Percentiles rank a stretch among this genome's conserved stretches.
Conservation (phyloP, 176 grass and related monocot species). For the Juncus inflexus region DNA sequence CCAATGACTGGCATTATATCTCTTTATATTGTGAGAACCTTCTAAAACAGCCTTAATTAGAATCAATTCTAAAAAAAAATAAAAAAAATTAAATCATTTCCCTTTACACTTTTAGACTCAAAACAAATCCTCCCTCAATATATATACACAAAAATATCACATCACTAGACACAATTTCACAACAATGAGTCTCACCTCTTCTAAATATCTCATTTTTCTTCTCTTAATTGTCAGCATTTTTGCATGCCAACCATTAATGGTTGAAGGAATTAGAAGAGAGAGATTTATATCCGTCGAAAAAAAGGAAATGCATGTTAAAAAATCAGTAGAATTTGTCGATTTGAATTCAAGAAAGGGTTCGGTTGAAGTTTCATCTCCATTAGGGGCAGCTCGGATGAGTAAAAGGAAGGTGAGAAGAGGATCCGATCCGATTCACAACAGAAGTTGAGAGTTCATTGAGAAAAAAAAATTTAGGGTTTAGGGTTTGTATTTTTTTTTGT, state of each 20-base stretch:
- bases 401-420: constrained; percentile 15
- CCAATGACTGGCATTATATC: not conserved
- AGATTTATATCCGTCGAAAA: not conserved
- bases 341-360: not conserved
- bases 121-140: not conserved
- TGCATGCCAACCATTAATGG: not conserved
- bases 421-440: constrained; percentile 12
- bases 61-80: not conserved
- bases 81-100: not conserved
- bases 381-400: constrained; percentile 1
- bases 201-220: constrained; percentile 8
- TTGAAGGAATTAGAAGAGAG: constrained; percentile 5
- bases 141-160: not conserved
- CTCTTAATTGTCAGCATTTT: not conserved
- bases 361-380: not conserved
- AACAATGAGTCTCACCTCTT: constrained; percentile 13
- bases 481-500: too few relatives aligned
- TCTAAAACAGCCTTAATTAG: constrained; percentile 25
- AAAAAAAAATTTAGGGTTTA: not conserved
- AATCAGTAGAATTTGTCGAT: not conserved
- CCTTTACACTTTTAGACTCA: constrained; percentile 17
- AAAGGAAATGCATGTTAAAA: constrained; percentile 2
- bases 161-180: not conserved
- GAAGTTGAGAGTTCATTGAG: not conserved
- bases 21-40: constrained; percentile 21